phyloP scores from a whole-genome alignment of 2,329 filamentous ascomycete genomes.

The Fusarium haematococcum region DNA sequence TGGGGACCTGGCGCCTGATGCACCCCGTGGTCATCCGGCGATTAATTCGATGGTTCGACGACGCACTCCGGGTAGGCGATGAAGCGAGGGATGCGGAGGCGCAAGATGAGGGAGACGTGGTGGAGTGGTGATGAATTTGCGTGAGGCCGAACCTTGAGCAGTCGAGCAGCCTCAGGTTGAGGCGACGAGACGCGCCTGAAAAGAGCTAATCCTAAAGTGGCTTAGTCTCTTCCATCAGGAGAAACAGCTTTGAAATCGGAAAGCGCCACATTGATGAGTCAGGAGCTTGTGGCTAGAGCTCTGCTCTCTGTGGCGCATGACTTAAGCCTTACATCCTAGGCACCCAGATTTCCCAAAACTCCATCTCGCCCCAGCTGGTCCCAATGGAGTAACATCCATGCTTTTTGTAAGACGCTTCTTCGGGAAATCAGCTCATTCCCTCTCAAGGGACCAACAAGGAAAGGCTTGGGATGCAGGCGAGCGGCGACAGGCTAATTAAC shows the following conservation, averaged over 20 bases:
- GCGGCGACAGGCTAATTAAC: slow-evolving; percentile 8
- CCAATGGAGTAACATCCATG: slow-evolving; percentile 5
- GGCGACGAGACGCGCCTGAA: slow-evolving; percentile 40
- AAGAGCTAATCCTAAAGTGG: neutral
- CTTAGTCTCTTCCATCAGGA: neutral
- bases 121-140: slow-evolving; percentile 44
- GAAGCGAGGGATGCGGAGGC: slow-evolving; percentile 27
- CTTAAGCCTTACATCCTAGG: neutral
- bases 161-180: slow-evolving; percentile 40
- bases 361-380: neutral
- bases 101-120: slow-evolving; percentile 32
- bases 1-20: slow-evolving; percentile 48
- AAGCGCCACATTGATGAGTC: slow-evolving; percentile 32
- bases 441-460: slow-evolving; percentile 13
- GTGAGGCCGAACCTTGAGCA: slow-evolving; percentile 38
- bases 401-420: neutral
- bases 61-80: slow-evolving; percentile 30
- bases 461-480: neutral
- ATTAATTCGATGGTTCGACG: slow-evolving; percentile 37
- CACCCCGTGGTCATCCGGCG: slow-evolving; percentile 49
- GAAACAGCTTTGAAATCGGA: slow-evolving; percentile 1
- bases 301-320: neutral
- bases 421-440: slow-evolving; percentile 26
- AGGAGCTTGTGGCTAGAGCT: neutral
- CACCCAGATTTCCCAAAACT: neutral